Base-by-base conservation (phyloP, 2,329 filamentous ascomycete species). In the Dactylellina drechsleri region DNA sequence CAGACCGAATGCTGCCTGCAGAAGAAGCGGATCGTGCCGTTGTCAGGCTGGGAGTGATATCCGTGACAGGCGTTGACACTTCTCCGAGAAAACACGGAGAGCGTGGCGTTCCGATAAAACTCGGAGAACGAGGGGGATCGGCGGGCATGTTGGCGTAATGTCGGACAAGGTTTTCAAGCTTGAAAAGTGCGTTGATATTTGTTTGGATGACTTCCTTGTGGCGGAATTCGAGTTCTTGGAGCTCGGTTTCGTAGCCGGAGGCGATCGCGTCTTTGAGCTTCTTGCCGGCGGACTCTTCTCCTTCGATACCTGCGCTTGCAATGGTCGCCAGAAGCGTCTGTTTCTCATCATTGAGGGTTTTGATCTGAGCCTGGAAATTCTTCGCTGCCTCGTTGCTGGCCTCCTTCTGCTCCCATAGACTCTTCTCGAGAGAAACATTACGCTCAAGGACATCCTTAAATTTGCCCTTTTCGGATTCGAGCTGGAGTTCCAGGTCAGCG, bases 121-220 rank as follows among this genome's bases (percentile, higher is more conserved):
- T 68, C 47, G 71, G 71, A 16, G 71, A 75, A 23, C 71, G 71
- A 15, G 71, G 71, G 41, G 71, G 71, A 8, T 75, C 64, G 5
- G 56, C 64, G 2, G 70, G 50, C 8, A 56, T 45, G 23, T 67
- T 67, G 31, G 56, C 64, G 18, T 59, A 65, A 45, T 75, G 71
- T 50, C 64, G 71, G 6, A 75, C 71, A 40, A 75, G 58, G 45
- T 65, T 75, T 45, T 75, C 71, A 15, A 75, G 64, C 40, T 68
- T 67, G 64, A 59, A 75, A 3, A 75, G 45, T 13, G 71, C 58
- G 23, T 66, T 75, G 64, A 75, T 66, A 45, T 75, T 75, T 13
- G 64, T 75, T 36, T 75, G 71, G 43, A 75, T 75, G 53, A 75
- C 64, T 57, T 75, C 71, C 20, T 75, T 75, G 45, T 75, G 71